Base-by-base conservation (phyloP, 352 stramenopile species). In the Phytophthora colocasiae region DNA sequence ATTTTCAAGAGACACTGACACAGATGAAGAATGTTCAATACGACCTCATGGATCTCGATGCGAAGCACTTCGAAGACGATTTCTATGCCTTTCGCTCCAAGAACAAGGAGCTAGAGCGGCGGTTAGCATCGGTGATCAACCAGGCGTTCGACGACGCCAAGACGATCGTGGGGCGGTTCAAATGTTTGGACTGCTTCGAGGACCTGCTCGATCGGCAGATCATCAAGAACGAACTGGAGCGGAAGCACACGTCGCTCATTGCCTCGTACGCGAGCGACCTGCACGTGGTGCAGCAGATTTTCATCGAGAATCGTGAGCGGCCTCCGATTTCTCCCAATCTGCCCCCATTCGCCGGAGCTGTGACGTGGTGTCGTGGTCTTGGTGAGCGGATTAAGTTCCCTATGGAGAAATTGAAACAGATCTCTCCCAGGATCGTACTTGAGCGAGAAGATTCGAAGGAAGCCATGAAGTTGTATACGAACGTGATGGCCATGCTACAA, bases 101-200 rank as follows among this genome's bases (percentile, higher is more conserved):
- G 32, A 95, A 95, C 53, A 97, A 97, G 49, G 90, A 97, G 66
- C 73, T 97, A 5, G 89, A 98, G 69, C 71, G 87, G 0, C 77
- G 92, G 2, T 63, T 98, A 19, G 88, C 89, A 0, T 96, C 85
- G 22, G 87, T 98, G 6, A 89, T 98, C 24, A 92, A 92, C 34
- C 93, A 98, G 52, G 92, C 89, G 6, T 98, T 98, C 43, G 92
- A 98, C 47, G 94, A 98, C 74, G 89, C 89, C 22, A 94, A 91
- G 56, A 98, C 90, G 0, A 89, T 97, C 24, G 75, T 71, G 6
- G 90, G 86, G 0, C 67, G 87, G 6, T 97, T 98, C 60, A 97
- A 97, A 51, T 94, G 97, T 24, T 81, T 98, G 26, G 90, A 98
- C 48, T 95, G 85, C 61, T 98, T 98, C 54, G 85, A 95, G 38